Conservation (phyloP, 768 basidiomycete genomes). For the Phanerodontia chrysosporium region DNA sequence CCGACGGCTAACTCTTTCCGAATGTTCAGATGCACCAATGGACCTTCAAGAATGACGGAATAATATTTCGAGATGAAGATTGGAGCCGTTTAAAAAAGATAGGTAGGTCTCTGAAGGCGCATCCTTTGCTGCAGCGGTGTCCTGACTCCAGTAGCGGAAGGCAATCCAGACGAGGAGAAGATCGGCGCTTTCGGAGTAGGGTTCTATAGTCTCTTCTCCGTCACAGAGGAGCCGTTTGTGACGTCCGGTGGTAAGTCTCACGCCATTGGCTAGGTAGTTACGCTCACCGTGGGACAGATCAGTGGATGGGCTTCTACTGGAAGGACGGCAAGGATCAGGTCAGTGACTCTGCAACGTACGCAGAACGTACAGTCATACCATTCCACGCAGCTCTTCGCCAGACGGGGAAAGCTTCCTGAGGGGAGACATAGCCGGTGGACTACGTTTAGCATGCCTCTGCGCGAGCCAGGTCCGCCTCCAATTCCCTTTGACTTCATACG, state of each 20-base stretch:
- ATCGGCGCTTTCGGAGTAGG: constrained; percentile 94
- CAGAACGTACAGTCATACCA: background rate
- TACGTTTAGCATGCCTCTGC: constrained; percentile 82
- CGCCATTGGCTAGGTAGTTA: constrained; percentile 18
- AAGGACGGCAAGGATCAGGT: constrained; percentile 90
- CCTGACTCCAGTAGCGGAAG: constrained; percentile 54
- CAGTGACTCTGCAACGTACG: background rate
- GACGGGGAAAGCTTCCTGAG: constrained; percentile 63
- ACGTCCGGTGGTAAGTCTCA: constrained; percentile 61
- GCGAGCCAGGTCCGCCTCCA: constrained; percentile 78
- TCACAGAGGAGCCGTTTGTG: constrained; percentile 81
- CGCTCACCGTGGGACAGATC: constrained; percentile 39
- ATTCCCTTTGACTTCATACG: constrained; percentile 82
- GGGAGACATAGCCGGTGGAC: constrained; percentile 59
- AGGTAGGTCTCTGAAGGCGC: background rate
- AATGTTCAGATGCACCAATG: constrained; percentile 67
- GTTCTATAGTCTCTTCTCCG: constrained; percentile 79
- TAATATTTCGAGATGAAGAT: constrained; percentile 76
- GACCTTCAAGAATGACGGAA: constrained; percentile 87
- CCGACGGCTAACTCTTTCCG: background rate
- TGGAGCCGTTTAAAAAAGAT: constrained; percentile 91
- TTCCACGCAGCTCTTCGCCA: constrained; percentile 67
- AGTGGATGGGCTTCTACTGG: constrained; percentile 97
- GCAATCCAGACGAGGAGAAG: constrained; percentile 92
- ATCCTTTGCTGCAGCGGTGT: background rate